phyloP scores from a whole-genome alignment of 345 rosid genomes.

The Angophora floribunda region DNA sequence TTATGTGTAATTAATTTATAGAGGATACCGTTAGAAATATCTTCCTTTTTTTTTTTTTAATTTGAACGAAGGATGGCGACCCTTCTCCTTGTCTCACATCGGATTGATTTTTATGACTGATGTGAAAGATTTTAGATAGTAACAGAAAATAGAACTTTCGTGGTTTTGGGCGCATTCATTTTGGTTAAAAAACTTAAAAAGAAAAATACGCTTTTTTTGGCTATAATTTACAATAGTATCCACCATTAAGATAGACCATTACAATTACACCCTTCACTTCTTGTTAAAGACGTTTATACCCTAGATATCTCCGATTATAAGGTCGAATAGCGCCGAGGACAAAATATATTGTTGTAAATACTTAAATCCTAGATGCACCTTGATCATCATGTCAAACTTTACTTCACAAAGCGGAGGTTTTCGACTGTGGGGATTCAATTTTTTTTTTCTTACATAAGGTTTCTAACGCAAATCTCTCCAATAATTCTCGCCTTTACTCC shows the following conservation, averaged over 20 bases:
- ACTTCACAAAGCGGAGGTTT: neutral
- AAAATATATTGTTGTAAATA: neutral
- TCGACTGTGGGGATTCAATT: neutral
- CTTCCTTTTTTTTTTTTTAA: fast-evolving
- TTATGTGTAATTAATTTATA: neutral
- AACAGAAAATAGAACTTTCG: neutral
- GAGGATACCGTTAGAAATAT: neutral
- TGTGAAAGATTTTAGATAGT: neutral
- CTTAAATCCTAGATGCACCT: neutral
- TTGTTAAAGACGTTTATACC: neutral
- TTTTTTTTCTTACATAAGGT: neutral
- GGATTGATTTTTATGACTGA: neutral
- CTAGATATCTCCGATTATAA: neutral
- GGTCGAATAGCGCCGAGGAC: neutral
- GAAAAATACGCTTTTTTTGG: neutral
- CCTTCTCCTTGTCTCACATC: neutral
- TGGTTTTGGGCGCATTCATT: neutral
- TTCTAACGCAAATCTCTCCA: neutral
- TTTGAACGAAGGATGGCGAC: neutral
- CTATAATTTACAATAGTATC: neutral
- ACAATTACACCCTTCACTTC: neutral
- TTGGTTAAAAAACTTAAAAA: neutral
- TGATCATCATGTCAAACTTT: neutral
- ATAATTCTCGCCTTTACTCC: neutral
- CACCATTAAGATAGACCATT: neutral